Conservation (phyloP, 2,329 filamentous ascomycete species). For the Setomelanomma holmii region DNA sequence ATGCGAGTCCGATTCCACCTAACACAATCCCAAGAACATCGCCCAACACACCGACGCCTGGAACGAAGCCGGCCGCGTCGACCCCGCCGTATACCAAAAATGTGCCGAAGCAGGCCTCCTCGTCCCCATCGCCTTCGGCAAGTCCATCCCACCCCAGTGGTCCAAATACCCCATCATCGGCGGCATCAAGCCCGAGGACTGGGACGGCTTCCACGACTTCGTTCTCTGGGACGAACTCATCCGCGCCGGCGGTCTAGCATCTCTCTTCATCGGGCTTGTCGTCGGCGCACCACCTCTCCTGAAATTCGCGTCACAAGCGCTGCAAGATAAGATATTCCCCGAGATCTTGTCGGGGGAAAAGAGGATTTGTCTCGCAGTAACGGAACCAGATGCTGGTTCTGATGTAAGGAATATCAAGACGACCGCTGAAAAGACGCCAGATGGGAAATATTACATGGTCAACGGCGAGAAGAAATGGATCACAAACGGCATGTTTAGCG, state of each 20-base stretch:
- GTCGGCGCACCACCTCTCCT: slow-evolving; percentile 40
- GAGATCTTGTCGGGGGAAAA: slow-evolving; percentile 37
- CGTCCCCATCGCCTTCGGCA: slow-evolving; percentile 41
- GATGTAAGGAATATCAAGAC: slow-evolving; percentile 37
- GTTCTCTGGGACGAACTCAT: slow-evolving; percentile 46
- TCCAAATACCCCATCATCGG: slow-evolving; percentile 56
- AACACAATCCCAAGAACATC: slow-evolving; percentile 26
- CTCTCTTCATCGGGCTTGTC: slow-evolving; percentile 36
- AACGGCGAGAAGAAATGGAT: slow-evolving; percentile 52
- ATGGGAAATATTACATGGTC: slow-evolving; percentile 45
- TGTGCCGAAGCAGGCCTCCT: slow-evolving; percentile 38
- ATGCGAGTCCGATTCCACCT: not conserved
- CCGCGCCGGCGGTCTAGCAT: slow-evolving; percentile 34
- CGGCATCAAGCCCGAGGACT: slow-evolving; percentile 51
- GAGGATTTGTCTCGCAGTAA: slow-evolving; percentile 41
- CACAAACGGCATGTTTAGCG: slow-evolving; percentile 45
- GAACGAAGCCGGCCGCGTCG: slow-evolving; percentile 34
- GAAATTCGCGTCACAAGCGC: slow-evolving; percentile 28
- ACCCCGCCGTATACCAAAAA: slow-evolving; percentile 30
- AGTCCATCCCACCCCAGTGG: slow-evolving; percentile 35
- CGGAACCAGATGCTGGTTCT: slow-evolving; percentile 36
- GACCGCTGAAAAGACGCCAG: slow-evolving; percentile 32
- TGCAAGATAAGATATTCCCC: slow-evolving; percentile 36
- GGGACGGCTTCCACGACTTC: slow-evolving; percentile 49
- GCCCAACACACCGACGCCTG: slow-evolving; percentile 35